These are phyloP conservation scores for Trametes maxima DNA, from an alignment of 768 basidiomycete species.

Conservation along the genomic window DNA sequence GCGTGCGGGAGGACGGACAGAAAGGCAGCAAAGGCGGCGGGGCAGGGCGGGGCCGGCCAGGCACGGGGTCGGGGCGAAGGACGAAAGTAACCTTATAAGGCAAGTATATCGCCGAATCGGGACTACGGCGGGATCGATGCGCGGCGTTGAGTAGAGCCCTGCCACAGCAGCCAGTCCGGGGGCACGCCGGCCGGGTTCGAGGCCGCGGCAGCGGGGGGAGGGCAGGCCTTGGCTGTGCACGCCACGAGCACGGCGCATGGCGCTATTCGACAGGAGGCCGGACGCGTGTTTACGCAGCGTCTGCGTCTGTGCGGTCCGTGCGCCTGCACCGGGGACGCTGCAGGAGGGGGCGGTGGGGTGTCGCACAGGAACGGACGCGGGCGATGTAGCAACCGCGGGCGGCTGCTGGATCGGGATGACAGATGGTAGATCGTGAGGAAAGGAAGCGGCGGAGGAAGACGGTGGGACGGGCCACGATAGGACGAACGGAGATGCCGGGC, in stretches of 20 bases:
- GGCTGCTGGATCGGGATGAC: background rate
- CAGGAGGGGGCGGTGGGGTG: background rate
- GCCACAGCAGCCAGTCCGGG: background rate
- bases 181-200: background rate
- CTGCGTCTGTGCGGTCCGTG: too few relatives aligned
- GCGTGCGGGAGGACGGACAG: background rate
- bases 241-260: background rate
- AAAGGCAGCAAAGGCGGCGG: background rate
- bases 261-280: background rate
- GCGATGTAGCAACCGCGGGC: background rate
- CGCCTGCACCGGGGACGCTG: background rate
- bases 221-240: background rate
- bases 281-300: background rate
- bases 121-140: constrained; percentile 13
- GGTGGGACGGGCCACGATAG: background rate
- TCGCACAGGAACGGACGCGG: background rate
- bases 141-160: constrained; percentile 22
- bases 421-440: constrained; percentile 7
- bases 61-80: constrained; percentile 9
- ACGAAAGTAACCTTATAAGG: constrained; percentile 20
- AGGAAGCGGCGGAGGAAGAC: background rate
- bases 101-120: constrained; percentile 4
- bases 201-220: background rate
- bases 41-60: constrained; percentile 3
- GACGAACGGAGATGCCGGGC: constrained; percentile 8